Percentiles rank a stretch among this genome's conserved stretches.
Evolutionary conservation across 2,329 filamentous ascomycete species (phyloP).

Genomic region (Fusarium duplospermum): DNA sequence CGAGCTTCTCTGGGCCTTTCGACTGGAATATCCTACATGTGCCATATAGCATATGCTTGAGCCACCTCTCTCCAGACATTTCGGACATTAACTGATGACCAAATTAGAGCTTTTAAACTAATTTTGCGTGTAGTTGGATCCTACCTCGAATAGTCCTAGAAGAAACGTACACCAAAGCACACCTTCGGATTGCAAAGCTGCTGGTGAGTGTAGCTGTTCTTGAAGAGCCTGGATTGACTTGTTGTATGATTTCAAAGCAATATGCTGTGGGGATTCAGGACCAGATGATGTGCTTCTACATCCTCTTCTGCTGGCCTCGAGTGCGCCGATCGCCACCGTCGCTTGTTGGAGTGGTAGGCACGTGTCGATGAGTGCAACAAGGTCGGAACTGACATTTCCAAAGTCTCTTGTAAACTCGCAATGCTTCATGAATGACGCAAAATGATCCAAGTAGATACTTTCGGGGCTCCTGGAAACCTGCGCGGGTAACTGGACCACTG

Average conservation of each 20-base stretch:
- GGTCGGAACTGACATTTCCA: neutral
- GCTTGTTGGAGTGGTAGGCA: slow-evolving; percentile 30
- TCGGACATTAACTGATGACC: slow-evolving; percentile 42
- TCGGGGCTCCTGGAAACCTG: neutral
- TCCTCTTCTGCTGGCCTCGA: slow-evolving; percentile 38
- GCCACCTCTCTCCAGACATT: slow-evolving; percentile 39
- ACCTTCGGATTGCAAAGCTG: slow-evolving; percentile 1
- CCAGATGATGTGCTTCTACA: neutral
- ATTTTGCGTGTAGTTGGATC: rapidly evolving
- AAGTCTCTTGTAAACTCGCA: slow-evolving; percentile 39
- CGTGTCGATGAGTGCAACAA: slow-evolving; percentile 32
- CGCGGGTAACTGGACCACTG: neutral
- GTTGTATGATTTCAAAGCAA: slow-evolving; percentile 36
- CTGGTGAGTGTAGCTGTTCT: neutral
- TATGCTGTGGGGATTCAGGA: neutral
- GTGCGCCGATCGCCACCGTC: slow-evolving; percentile 41
- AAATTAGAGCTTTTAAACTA: neutral
- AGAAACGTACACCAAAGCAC: slow-evolving; percentile 44
- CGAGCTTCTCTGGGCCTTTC: rapidly evolving
- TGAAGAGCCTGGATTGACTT: slow-evolving; percentile 31
- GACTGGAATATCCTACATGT: slow-evolving; percentile 39
- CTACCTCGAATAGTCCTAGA: slow-evolving; percentile 45
- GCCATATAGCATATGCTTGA: slow-evolving; percentile 45
- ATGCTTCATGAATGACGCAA: slow-evolving; percentile 24
- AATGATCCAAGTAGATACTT: slow-evolving; percentile 22